These are phyloP conservation scores for Knoxia roxburghii DNA, from an alignment of 257 asterid genomes.

Conservation along the genomic window DNA sequence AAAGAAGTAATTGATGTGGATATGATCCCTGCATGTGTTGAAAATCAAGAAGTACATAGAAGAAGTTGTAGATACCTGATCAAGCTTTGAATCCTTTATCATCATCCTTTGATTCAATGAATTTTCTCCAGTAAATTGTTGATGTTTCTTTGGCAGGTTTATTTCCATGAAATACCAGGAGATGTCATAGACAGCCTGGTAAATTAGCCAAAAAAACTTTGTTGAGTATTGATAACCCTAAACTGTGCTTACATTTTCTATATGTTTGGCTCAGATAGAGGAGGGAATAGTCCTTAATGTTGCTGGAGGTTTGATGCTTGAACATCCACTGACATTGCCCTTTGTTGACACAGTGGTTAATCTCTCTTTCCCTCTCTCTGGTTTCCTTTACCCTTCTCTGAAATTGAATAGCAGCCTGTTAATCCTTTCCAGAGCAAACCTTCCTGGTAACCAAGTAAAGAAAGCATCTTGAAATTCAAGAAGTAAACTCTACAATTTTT, in stretches of 20 bases:
- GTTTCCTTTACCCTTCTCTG: not conserved
- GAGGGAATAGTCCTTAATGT: conserved; percentile 68
- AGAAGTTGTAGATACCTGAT: too few species aligned
- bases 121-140: not conserved
- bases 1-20: not conserved
- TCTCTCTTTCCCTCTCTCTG: conserved; percentile 19
- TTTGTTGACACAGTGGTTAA: conserved; percentile 73
- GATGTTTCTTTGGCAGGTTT: conserved; percentile 48
- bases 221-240: conserved; percentile 6
- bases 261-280: conserved; percentile 46
- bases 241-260: conserved; percentile 13
- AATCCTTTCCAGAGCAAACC: not conserved
- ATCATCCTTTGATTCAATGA: not conserved
- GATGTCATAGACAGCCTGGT: conserved; percentile 72
- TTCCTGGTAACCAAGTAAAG: not conserved
- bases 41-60: not conserved
- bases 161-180: conserved; percentile 80
- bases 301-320: conserved; percentile 94
- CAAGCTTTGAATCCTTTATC: not conserved
- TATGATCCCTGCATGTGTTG: not conserved
- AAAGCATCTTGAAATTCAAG: too few species aligned
- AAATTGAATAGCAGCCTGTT: not conserved
- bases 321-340: conserved; percentile 76
- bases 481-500: not conserved
- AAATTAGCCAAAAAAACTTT: conserved; percentile 20